Evolutionary conservation across 73 alveolate genomes (phyloP).

Genomic region (Breviolum minutum): DNA sequence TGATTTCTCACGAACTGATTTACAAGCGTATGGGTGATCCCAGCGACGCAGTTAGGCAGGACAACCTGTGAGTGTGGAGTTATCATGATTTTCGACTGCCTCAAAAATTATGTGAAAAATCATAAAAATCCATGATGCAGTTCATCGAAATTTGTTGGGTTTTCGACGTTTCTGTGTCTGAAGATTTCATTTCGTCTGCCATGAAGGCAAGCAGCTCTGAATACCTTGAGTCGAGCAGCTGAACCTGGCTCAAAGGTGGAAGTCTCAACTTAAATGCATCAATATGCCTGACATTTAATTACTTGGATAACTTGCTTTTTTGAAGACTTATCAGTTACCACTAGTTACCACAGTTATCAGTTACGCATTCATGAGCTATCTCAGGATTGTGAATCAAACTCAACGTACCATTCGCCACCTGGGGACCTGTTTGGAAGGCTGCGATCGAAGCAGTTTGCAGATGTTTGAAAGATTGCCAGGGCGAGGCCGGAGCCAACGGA

Average conservation of each 20-base stretch:
- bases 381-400: background rate
- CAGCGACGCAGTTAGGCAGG: conserved; percentile 58
- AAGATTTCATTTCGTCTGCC: background rate
- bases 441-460: conserved; percentile 86
- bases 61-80: no score
- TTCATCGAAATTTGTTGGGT: background rate
- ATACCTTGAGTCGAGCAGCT: conserved; percentile 71
- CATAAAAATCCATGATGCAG: background rate
- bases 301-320: no score
- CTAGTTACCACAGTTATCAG: no score
- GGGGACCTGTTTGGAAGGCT: background rate
- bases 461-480: conserved; percentile 61
- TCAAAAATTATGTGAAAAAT: no score
- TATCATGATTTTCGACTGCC: no score
- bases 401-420: background rate
- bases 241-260: conserved; percentile 86
- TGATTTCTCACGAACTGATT: conserved; percentile 60
- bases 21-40: conserved; percentile 94
- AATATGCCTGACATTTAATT: no score
- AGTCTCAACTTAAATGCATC: no score
- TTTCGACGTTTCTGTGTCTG: background rate
- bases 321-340: no score
- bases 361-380: background rate
- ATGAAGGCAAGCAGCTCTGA: conserved; percentile 76
- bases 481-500: conserved; percentile 13